phyloP scores from a whole-genome alignment of 805 yeast genomes.

The Spathaspora passalidarum region DNA sequence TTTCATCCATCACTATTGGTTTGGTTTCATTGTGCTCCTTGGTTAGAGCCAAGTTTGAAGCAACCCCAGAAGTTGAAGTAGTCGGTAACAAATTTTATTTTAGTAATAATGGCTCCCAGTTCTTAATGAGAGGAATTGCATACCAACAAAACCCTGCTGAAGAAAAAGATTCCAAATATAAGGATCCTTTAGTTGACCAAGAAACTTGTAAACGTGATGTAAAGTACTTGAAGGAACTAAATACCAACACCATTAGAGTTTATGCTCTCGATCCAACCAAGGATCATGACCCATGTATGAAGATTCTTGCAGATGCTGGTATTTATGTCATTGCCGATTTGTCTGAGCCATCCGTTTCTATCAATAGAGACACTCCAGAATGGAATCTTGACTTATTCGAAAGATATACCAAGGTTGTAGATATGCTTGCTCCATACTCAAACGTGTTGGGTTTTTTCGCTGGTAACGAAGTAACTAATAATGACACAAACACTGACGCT shows the following conservation, averaged over 20 bases:
- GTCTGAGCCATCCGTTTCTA: constrained; percentile 72
- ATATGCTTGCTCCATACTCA: constrained; percentile 69
- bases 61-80: constrained; percentile 35
- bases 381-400: constrained; percentile 73
- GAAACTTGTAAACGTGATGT: constrained; percentile 43
- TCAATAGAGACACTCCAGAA: constrained; percentile 70
- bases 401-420: constrained; percentile 81
- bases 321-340: constrained; percentile 44
- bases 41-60: constrained; percentile 10
- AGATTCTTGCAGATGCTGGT: constrained; percentile 43
- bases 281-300: constrained; percentile 42
- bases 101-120: constrained; percentile 42
- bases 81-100: constrained; percentile 43
- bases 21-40: constrained; percentile 7
- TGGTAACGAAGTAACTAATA: constrained; percentile 95
- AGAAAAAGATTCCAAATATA: constrained; percentile 22
- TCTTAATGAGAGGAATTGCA: constrained; percentile 43
- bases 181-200: constrained; percentile 41
- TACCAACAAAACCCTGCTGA: constrained; percentile 42
- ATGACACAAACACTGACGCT: constrained; percentile 76
- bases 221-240: constrained; percentile 31
- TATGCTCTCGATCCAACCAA: constrained; percentile 38
- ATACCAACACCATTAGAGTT: constrained; percentile 43
- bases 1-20: constrained; percentile 1
- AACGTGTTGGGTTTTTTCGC: constrained; percentile 94